Conservation (phyloP, 768 basidiomycete species). For the Psilocybe sp. region DNA sequence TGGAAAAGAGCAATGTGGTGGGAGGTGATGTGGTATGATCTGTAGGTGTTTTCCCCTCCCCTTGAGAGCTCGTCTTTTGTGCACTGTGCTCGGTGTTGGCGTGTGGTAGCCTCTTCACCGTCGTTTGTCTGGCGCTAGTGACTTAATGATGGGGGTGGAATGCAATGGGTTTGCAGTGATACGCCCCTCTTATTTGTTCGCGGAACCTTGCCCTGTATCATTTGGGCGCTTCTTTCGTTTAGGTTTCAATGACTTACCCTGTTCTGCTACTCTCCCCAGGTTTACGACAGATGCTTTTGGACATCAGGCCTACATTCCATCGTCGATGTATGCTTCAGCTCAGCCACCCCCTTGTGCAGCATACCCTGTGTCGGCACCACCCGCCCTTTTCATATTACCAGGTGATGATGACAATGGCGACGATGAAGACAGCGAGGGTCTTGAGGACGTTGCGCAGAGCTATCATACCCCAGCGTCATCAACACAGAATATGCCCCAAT, state of each 20-base stretch:
- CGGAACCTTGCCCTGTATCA: no score
- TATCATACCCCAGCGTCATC: background rate
- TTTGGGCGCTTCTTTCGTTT: no score
- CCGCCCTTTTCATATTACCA: background rate
- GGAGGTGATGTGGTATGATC: conserved; percentile 75
- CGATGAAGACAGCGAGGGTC: conserved; percentile 11
- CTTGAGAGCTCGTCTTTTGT: no score
- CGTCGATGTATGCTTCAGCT: conserved; percentile 47
- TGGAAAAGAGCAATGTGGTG: conserved; percentile 59
- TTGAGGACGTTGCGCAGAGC: background rate
- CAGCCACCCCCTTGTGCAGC: conserved; percentile 50
- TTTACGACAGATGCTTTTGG: conserved; percentile 69
- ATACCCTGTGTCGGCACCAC: background rate
- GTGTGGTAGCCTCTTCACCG: conserved; percentile 1
- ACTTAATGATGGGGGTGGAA: no score
- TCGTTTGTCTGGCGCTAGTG: background rate
- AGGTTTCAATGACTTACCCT: no score
- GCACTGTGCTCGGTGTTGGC: no score
- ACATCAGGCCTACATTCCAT: conserved; percentile 57
- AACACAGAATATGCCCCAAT: background rate
- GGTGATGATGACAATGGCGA: conserved; percentile 1
- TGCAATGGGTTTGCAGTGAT: no score
- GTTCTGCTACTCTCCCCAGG: conserved; percentile 28
- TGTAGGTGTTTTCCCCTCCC: conserved; percentile 46
- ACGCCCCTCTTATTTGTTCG: no score